A percentile compares a stretch with the other conserved stretches of the same genome.
These are phyloP conservation scores for Venturia oleaginea DNA, from an alignment of 2,329 filamentous ascomycete genomes.

Conservation along the genomic window DNA sequence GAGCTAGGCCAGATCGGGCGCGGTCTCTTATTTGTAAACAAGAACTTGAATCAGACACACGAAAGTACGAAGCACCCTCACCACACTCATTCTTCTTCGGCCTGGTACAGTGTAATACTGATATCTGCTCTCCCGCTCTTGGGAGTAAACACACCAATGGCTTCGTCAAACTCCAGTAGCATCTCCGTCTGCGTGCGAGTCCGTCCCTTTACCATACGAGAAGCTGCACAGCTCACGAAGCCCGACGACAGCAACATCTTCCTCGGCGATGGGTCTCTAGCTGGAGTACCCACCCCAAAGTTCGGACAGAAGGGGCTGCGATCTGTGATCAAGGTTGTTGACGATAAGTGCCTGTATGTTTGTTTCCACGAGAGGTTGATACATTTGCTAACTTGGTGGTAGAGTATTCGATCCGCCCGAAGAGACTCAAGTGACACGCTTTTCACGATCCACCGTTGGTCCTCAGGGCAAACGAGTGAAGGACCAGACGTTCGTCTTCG, in stretches of 20 bases:
- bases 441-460: slow-evolving; percentile 71
- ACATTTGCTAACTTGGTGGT: slow-evolving; percentile 14
- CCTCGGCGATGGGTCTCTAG: slow-evolving; percentile 91
- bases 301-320: slow-evolving; percentile 78
- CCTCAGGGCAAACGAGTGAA: slow-evolving; percentile 81
- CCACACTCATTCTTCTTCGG: background rate
- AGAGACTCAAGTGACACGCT: slow-evolving; percentile 82
- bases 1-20: background rate
- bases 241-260: slow-evolving; percentile 82
- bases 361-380: background rate
- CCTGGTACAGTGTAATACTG: background rate
- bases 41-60: no score
- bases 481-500: slow-evolving; percentile 95
- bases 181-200: slow-evolving; percentile 29
- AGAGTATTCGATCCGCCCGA: slow-evolving; percentile 97
- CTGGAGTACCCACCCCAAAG: slow-evolving; percentile 76
- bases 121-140: background rate
- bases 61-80: background rate
- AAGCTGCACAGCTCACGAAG: slow-evolving; percentile 80
- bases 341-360: slow-evolving; percentile 86
- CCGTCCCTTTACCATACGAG: slow-evolving; percentile 68
- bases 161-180: slow-evolving; percentile 4
- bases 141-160: background rate
- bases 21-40: background rate
- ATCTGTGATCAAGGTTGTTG: slow-evolving; percentile 90